A percentile compares a stretch with the other conserved stretches of the same genome.
These are phyloP conservation scores for Sporothrix globosa DNA, from an alignment of 2,329 filamentous ascomycete genomes.

Conservation along the genomic window DNA sequence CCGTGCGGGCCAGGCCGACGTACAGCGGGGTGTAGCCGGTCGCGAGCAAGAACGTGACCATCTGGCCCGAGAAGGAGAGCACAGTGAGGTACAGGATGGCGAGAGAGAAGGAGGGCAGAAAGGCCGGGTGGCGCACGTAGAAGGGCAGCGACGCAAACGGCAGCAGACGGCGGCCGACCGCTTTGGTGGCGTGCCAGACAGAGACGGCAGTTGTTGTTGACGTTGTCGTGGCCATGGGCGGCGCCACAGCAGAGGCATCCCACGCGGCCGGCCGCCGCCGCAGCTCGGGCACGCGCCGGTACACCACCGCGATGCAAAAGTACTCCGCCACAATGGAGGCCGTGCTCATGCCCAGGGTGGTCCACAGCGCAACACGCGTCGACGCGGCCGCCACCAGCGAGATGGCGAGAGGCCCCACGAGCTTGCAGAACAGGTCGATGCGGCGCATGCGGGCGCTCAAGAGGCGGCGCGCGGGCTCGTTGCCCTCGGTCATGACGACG, in stretches of 20 bases:
- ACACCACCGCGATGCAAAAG: conserved; percentile 50
- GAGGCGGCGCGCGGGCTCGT: conserved; percentile 43
- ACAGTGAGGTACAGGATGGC: conserved; percentile 66
- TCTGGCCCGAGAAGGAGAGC: conserved; percentile 62
- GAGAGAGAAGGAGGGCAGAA: conserved; percentile 63
- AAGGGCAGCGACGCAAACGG: conserved; percentile 42
- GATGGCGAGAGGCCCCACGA: conserved; percentile 57
- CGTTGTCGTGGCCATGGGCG: background rate
- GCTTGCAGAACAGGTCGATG: conserved; percentile 63
- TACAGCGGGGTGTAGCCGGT: conserved; percentile 55
- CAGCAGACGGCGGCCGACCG: conserved; percentile 34
- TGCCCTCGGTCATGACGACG: conserved; percentile 53
- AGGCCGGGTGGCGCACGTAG: conserved; percentile 59
- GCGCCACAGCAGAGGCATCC: background rate
- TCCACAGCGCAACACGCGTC: conserved; percentile 50
- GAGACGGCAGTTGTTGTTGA: background rate
- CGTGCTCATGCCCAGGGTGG: conserved; percentile 53
- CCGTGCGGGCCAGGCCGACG: conserved; percentile 57
- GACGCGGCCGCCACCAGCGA: conserved; percentile 54
- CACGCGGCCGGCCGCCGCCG: background rate
- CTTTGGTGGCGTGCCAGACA: background rate
- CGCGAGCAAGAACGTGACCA: conserved; percentile 65
- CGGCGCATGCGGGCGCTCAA: conserved; percentile 60
- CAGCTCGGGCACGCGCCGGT: conserved; percentile 37
- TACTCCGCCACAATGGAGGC: conserved; percentile 52